Evolutionary conservation across 192 early-diverging fungal genomes (phyloP), one percentile per base, ranked within the genome.

Genomic region (Tieghemiomyces parasiticus): DNA sequence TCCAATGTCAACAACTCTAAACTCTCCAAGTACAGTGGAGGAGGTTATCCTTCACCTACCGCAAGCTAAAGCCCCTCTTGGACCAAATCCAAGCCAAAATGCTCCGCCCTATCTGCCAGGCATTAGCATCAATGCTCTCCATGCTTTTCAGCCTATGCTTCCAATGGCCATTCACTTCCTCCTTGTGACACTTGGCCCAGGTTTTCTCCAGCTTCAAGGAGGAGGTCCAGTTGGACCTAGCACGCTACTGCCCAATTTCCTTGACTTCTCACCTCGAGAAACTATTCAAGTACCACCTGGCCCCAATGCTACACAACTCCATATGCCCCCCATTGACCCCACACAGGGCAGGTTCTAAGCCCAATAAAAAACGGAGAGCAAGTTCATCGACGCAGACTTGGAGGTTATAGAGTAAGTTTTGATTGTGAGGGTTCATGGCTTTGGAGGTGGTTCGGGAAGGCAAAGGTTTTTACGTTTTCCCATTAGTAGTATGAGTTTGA

Each of bases 201-300:
- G 61, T 63, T 16, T 63, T 62, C 29, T 60, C 61, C 1, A 67
- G 61, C 55, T 59, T 51, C 24, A 67, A 62, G 46, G 61, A 62
- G 22, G 65, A 59, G 31, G 64, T 60, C 16, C 29, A 19, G 0
- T 38, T 25, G 16, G 28, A 51, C 1, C 24, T 53, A 14, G 20
- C 30, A 32, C 61, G 62, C 34, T 63, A 63, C 14, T 44, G 61
- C 2, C 65, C 61, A 1, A 63, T 63, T 0, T 63, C 61, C 26
- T 29, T 66, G 3, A 66, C 61, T 1, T 66, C 60, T 12, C 32
- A 60, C n/a, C 24, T 66, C 4, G 19, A 60, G 19, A 67, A 63
- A 45, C 20, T 62, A 0, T 26, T 67, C 32, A 54, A 67, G 48
- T 38, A 48, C 8, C 54, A 30, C 28, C 35, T 66, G 0, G 29